Evolutionary conservation across 495 filamentous ascomycete species (phyloP).

Genomic region (Glarea lozoyensis): DNA sequence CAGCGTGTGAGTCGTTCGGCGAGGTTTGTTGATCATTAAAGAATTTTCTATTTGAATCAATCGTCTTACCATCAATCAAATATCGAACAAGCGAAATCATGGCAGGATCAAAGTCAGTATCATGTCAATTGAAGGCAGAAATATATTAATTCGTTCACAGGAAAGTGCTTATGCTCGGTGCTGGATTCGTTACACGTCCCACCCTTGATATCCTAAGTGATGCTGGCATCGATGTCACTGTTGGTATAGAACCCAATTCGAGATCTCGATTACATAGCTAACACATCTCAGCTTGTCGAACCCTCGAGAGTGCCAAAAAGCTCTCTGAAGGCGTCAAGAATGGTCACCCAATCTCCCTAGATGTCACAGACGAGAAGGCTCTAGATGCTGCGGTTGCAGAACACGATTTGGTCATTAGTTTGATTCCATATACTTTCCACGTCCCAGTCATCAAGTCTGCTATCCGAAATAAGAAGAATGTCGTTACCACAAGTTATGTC

Average conservation of each 20-base stretch:
- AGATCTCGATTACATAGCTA: not conserved
- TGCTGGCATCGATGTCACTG: slow-evolving; percentile 67
- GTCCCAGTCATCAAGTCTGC: slow-evolving; percentile 80
- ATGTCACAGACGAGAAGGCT: slow-evolving; percentile 61
- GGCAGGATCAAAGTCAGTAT: slow-evolving; percentile 17
- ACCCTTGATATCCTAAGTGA: slow-evolving; percentile 71
- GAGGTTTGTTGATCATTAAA: slow-evolving; percentile 9
- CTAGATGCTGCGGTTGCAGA: slow-evolving; percentile 72
- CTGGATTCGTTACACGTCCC: slow-evolving; percentile 75
- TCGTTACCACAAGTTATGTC: slow-evolving; percentile 88
- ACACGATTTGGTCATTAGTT: slow-evolving; percentile 65
- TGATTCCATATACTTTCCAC: slow-evolving; percentile 93
- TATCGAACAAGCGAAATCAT: slow-evolving; percentile 7
- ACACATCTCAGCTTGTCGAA: slow-evolving; percentile 61
- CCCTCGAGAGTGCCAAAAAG: slow-evolving; percentile 61
- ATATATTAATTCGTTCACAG: too few species aligned
- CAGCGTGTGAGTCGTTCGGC: slow-evolving; percentile 10
- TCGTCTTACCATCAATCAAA: not conserved
- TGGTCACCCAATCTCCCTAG: slow-evolving; percentile 64
- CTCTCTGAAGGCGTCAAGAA: slow-evolving; percentile 62
- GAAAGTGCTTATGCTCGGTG: slow-evolving; percentile 64
- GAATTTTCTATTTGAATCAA: not conserved
- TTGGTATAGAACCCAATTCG: slow-evolving; percentile 45
- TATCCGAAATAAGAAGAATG: slow-evolving; percentile 83
- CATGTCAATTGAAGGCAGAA: not conserved